Percentiles rank a stretch among this genome's conserved stretches.
Conservation (phyloP, 257 asterid species). For the Cynanchum wilfordii region DNA sequence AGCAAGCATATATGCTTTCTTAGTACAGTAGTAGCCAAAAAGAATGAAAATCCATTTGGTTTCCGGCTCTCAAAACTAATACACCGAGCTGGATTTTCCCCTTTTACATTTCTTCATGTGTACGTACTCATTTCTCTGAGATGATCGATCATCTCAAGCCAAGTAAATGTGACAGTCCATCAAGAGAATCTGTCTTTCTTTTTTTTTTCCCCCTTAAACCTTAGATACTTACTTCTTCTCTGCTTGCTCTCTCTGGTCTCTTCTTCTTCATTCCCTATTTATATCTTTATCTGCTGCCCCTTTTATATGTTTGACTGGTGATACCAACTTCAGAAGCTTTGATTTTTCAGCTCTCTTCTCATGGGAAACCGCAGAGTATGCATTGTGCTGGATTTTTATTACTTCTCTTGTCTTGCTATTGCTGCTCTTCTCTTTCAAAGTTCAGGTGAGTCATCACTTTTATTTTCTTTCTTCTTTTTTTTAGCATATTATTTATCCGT, state of each 20-base stretch:
- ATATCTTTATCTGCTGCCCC: neutral
- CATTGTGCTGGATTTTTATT: conserved; percentile 27
- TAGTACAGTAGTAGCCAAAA: conserved; percentile 7
- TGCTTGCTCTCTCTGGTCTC: neutral
- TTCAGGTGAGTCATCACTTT: conserved; percentile 31
- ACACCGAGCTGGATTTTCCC: too few species aligned
- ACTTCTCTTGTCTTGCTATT: conserved; percentile 16
- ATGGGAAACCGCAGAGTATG: conserved; percentile 34
- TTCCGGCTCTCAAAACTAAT: too few species aligned
- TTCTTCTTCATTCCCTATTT: neutral
- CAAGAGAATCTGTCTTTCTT: conserved; percentile 45
- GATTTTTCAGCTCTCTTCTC: neutral
- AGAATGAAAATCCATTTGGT: conserved; percentile 2
- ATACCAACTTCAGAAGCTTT: too few species aligned
- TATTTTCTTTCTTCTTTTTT: neutral
- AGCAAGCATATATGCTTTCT: conserved; percentile 75
- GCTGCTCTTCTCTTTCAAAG: conserved; percentile 32
- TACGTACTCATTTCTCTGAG: conserved; percentile 30
- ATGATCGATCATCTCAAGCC: neutral
- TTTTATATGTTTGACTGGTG: neutral
- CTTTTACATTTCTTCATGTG: conserved; percentile 40
- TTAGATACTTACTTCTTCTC: neutral
- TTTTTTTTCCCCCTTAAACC: conserved; percentile 26
- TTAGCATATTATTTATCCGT: neutral
- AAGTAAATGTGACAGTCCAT: conserved; percentile 13